These are phyloP conservation scores for Torulaspora delbrueckii DNA, from an alignment of 805 yeast species.

Conservation along the genomic window DNA sequence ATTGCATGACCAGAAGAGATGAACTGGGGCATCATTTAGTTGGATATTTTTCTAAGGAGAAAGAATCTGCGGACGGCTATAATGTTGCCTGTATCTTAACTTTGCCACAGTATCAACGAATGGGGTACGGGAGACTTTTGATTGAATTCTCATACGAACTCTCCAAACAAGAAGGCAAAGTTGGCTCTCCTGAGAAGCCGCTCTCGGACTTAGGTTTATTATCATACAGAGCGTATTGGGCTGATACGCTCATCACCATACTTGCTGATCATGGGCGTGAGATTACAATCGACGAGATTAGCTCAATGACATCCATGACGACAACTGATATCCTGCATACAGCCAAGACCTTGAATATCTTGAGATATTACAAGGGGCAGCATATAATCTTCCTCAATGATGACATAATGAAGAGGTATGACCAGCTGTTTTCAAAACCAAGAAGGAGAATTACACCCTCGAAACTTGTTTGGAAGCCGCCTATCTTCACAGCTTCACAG, in stretches of 20 bases:
- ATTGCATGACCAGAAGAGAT: slow-evolving; percentile 89
- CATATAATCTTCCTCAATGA: slow-evolving; percentile 85
- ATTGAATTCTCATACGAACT: slow-evolving; percentile 92
- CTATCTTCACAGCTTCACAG: slow-evolving; percentile 90
- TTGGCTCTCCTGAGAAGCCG: slow-evolving; percentile 97
- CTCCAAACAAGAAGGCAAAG: slow-evolving; percentile 80
- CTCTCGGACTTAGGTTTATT: slow-evolving; percentile 88
- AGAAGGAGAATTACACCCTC: slow-evolving; percentile 70
- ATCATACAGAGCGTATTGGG: slow-evolving; percentile 94
- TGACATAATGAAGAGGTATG: slow-evolving; percentile 71
- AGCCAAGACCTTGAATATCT: slow-evolving; percentile 81
- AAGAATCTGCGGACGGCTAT: slow-evolving; percentile 90
- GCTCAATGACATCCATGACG: slow-evolving; percentile 85
- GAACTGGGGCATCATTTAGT: slow-evolving; percentile 92
- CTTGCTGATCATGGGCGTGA: slow-evolving; percentile 62
- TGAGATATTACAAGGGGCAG: slow-evolving; percentile 92
- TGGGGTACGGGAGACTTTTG: slow-evolving; percentile 86
- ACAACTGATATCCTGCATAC: slow-evolving; percentile 94
- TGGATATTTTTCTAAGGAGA: slow-evolving; percentile 95
- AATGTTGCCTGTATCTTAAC: slow-evolving; percentile 97
- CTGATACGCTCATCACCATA: slow-evolving; percentile 75
- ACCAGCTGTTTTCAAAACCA: slow-evolving; percentile 62
- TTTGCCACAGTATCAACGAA: slow-evolving; percentile 92
- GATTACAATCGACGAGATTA: slow-evolving; percentile 84
- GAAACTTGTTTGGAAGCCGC: slow-evolving; percentile 86